Evolutionary conservation across 495 filamentous ascomycete species (phyloP).

Genomic region (Lentithecium fluviatile): DNA sequence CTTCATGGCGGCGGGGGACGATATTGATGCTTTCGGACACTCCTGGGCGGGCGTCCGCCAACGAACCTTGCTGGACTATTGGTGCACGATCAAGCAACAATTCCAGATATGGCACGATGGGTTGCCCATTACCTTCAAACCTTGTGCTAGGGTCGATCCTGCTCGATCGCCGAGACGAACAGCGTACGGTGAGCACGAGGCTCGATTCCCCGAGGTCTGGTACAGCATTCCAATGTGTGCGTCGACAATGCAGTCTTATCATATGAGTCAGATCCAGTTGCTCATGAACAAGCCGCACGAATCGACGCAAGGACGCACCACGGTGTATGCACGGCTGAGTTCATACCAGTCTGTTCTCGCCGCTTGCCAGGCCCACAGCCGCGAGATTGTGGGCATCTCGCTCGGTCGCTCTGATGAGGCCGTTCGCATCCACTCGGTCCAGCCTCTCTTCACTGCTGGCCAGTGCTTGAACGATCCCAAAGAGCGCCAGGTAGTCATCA

Average conservation of each 20-base stretch:
- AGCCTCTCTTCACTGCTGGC: constrained; percentile 62
- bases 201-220: constrained; percentile 60
- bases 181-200: constrained; percentile 38
- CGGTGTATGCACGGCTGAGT: constrained; percentile 52
- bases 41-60: constrained; percentile 52
- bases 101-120: constrained; percentile 60
- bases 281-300: constrained; percentile 63
- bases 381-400: constrained; percentile 48
- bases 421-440: constrained; percentile 59
- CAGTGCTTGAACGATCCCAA: constrained; percentile 55
- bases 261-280: constrained; percentile 63
- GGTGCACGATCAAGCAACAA: constrained; percentile 48
- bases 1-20: constrained; percentile 56
- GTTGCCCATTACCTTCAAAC: constrained; percentile 57
- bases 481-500: constrained; percentile 53
- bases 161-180: constrained; percentile 15
- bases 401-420: constrained; percentile 53
- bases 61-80: constrained; percentile 55
- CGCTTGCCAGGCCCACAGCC: constrained; percentile 57
- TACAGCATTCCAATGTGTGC: constrained; percentile 62
- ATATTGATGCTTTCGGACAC: constrained; percentile 42
- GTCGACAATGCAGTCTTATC: constrained; percentile 64
- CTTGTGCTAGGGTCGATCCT: constrained; percentile 47
- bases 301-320: constrained; percentile 52
- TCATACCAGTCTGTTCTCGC: constrained; percentile 55